Percentiles rank a stretch among this genome's conserved stretches.
phyloP scores from a whole-genome alignment of 164 flowering plant species.

The Annona cherimola region DNA sequence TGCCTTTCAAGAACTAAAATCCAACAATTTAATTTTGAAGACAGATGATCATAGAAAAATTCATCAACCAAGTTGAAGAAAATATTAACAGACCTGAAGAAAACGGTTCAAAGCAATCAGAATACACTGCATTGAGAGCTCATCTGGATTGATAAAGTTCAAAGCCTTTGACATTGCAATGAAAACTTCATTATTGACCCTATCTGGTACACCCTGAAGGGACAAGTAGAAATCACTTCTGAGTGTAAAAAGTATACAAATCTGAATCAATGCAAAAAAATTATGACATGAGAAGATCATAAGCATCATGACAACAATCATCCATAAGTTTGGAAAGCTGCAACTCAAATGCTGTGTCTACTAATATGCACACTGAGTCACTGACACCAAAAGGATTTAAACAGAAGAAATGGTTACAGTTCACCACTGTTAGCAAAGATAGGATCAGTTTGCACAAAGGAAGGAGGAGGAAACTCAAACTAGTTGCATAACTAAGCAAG shows the following conservation, averaged over 20 bases:
- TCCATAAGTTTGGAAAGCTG: neutral
- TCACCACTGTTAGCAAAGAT: neutral
- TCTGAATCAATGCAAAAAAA: neutral
- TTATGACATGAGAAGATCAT: neutral
- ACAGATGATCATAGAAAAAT: neutral
- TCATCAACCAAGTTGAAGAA: neutral
- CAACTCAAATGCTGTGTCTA: neutral
- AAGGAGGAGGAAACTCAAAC: neutral
- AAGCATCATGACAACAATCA: neutral
- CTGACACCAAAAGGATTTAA: too few relatives aligned
- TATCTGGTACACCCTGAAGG: slow-evolving; percentile 83
- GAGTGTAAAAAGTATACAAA: neutral
- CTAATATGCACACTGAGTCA: neutral
- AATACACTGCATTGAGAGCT: slow-evolving; percentile 97
- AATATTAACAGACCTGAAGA: slow-evolving; percentile 64
- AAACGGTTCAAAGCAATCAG: slow-evolving; percentile 93
- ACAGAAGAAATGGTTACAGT: neutral
- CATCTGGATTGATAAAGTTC: slow-evolving; percentile 97
- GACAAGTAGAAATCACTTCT: neutral
- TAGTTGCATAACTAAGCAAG: neutral
- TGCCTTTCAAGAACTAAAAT: neutral
- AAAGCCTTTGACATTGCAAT: slow-evolving; percentile 99
- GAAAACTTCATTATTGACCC: slow-evolving; percentile 88
- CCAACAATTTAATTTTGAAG: neutral
- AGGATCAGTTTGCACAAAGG: neutral